phyloP scores from a whole-genome alignment of 345 rosid species.

The Pseudoturritis turrita region DNA sequence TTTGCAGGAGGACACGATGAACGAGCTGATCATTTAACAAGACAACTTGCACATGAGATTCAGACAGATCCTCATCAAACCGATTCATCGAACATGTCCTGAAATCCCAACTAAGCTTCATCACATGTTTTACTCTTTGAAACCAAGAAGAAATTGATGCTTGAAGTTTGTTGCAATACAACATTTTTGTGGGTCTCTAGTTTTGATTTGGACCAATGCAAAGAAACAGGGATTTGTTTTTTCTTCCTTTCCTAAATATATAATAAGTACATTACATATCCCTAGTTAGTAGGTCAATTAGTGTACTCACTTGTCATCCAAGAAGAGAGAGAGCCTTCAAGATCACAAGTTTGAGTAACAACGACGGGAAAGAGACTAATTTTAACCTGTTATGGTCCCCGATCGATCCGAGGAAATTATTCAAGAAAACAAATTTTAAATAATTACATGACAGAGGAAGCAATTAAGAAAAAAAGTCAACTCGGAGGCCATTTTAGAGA shows the following conservation, averaged over 20 bases:
- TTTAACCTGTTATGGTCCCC: no score
- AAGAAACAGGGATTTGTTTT: neutral
- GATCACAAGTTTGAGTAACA: neutral
- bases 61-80: conserved; percentile 41
- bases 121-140: neutral
- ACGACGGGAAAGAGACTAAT: no score
- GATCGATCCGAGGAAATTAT: no score
- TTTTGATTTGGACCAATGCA: conserved; percentile 12
- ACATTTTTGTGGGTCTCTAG: conserved; percentile 18
- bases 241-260: neutral
- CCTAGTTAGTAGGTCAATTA: neutral
- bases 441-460: neutral
- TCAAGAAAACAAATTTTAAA: no score
- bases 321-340: neutral
- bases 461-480: conserved; percentile 18
- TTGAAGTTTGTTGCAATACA: conserved; percentile 3
- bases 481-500: neutral
- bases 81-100: conserved; percentile 7
- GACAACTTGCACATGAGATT: conserved; percentile 54
- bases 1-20: conserved; percentile 79
- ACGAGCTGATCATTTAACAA: conserved; percentile 47
- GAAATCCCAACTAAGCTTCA: neutral
- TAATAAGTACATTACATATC: neutral
- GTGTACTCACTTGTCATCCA: neutral
- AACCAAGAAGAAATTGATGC: neutral